Evolutionary conservation across 768 basidiomycete species (phyloP).

Genomic region (Agrocybe chaxingu): DNA sequence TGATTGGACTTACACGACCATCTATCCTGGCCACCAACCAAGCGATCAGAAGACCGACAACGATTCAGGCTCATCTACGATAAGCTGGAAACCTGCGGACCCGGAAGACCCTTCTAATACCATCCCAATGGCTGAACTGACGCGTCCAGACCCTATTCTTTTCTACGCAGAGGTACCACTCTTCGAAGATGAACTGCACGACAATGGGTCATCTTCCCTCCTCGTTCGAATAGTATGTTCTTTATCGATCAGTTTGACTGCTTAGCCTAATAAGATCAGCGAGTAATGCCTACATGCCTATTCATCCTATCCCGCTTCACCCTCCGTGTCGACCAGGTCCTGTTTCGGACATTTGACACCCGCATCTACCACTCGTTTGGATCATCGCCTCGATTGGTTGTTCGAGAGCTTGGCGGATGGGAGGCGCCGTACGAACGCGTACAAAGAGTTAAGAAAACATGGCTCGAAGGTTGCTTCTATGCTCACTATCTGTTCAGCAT

Average conservation of each 20-base stretch:
- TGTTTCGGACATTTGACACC: conserved; percentile 88
- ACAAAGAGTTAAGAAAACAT: conserved; percentile 52
- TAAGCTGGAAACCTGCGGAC: conserved; percentile 54
- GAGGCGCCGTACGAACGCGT: conserved; percentile 85
- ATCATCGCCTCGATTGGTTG: conserved; percentile 57
- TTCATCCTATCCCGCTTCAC: conserved; percentile 90
- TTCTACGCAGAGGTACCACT: conserved; percentile 95
- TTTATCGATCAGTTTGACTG: background rate
- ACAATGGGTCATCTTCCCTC: conserved; percentile 87
- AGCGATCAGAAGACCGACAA: conserved; percentile 11
- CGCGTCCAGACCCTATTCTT: conserved; percentile 91
- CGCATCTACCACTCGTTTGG: conserved; percentile 83
- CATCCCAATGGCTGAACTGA: conserved; percentile 84
- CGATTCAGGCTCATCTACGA: conserved; percentile 14
- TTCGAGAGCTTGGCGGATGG: conserved; percentile 86
- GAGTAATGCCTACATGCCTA: conserved; percentile 95
- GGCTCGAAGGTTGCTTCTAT: background rate
- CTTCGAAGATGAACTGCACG: conserved; percentile 96
- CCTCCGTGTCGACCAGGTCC: conserved; percentile 91
- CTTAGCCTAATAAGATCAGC: conserved; percentile 42
- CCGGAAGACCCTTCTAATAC: conserved; percentile 50
- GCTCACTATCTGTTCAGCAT: conserved; percentile 35
- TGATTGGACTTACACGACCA: conserved; percentile 98
- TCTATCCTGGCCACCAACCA: conserved; percentile 63
- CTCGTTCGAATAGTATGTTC: conserved; percentile 82